Percentiles rank a stretch among this genome's conserved stretches.
phyloP scores from a whole-genome alignment of 1,139 yeast genomes.

The Nakaseomyces nivariensis region DNA sequence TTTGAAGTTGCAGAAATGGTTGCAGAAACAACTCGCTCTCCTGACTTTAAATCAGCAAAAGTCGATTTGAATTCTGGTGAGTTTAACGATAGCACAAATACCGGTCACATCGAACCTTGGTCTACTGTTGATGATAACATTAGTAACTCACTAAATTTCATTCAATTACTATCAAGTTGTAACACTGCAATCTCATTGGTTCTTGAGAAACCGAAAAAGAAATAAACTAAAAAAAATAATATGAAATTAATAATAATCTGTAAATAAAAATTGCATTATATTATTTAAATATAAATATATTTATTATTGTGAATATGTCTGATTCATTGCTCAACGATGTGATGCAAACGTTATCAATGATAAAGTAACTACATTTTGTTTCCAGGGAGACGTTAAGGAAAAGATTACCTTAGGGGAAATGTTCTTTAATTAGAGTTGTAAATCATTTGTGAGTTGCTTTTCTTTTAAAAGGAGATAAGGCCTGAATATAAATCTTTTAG shows the following conservation, averaged over 20 bases:
- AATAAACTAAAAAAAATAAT: not conserved
- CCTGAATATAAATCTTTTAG: no score
- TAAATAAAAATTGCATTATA: not conserved
- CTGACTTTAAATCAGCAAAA: not conserved
- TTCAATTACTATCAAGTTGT: slow-evolving; percentile 17
- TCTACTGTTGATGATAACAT: slow-evolving; percentile 15
- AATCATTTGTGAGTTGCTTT: no score
- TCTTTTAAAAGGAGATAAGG: no score
- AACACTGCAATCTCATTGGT: slow-evolving; percentile 16
- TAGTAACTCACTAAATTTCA: slow-evolving; percentile 11
- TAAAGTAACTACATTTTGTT: not conserved
- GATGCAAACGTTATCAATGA: no score
- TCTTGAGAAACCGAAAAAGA: slow-evolving; percentile 19
- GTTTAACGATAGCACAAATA: slow-evolving; percentile 4
- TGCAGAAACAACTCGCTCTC: slow-evolving; percentile 11
- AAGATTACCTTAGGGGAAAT: no score
- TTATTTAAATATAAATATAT: not conserved
- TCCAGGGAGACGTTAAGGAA: not conserved
- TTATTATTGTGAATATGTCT: no score
- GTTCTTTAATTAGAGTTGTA: not conserved
- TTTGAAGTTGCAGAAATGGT: slow-evolving; percentile 11
- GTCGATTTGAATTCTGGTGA: not conserved
- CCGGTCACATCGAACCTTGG: slow-evolving; percentile 21
- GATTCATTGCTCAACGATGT: no score
- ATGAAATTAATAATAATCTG: not conserved